Evolutionary conservation across 2,329 filamentous ascomycete species (phyloP), one percentile per base, ranked within the genome.

Genomic region (Xylaria sp.): DNA sequence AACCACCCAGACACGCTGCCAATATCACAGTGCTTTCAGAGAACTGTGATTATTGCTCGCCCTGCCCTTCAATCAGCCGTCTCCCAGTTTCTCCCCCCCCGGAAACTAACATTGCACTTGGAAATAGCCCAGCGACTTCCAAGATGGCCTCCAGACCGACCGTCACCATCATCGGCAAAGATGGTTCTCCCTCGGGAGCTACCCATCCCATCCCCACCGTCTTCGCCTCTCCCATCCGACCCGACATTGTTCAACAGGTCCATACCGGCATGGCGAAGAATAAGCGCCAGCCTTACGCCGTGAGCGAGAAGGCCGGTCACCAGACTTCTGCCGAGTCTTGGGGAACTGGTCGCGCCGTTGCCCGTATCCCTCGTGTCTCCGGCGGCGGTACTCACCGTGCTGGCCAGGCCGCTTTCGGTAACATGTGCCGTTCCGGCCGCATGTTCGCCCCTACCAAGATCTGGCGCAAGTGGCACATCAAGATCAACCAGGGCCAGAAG

Each of bases 401-500:
- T 83, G 96, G 96, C 89, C 96, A 99, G 90, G 96, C 96, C 85
- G 96, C 96, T 80, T 99, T 98, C 86, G 96, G 96, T 94, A 99
- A 99, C 93, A 94, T 95, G 94, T 99, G 96, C 89, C 94, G 96
- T 85, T 97, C 95, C 83, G 96, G 97, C 89, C 96, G 96, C 88
- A 99, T 99, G 96, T 99, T 99, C 88, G 96, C 96, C 79, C 96
- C 96, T 78, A 99, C 96, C 87, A 99, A 99, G 92, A 92, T 97
- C 88, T 99, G 96, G 97, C 91, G 96, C 85, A 98, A 97, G 90
- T 99, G 96, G 97, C 96, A 99, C 90, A 90, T 98, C 89, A 98
- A 98, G 94, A 90, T 99, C 91, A 97, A 97, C 90, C 90, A 97
- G 86, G 92, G 92, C 85, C 96, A 99, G 91, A 97, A 96, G 93